These are phyloP conservation scores for Petrea volubilis DNA, from an alignment of 257 asterid species.

Conservation along the genomic window DNA sequence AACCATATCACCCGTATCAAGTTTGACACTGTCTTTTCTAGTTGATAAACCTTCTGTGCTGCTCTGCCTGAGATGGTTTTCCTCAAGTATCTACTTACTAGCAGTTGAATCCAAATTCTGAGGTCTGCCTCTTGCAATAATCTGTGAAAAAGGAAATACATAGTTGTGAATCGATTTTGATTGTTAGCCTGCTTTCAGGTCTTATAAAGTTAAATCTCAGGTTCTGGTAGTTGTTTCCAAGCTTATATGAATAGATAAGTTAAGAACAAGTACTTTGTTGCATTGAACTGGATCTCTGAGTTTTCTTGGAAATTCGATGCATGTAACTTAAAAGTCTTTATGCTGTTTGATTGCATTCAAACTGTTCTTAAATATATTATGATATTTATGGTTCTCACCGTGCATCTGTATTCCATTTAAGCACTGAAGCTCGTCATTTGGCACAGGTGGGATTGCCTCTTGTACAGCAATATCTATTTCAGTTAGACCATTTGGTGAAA, in stretches of 20 bases:
- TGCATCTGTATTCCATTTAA: background rate
- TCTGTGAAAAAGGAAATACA: background rate
- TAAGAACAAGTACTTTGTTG: background rate
- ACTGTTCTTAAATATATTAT: background rate
- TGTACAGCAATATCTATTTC: conserved; percentile 93
- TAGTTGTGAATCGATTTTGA: background rate
- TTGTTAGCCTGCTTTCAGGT: background rate
- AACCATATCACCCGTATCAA: background rate
- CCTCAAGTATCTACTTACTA: background rate
- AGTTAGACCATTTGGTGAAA: conserved; percentile 68
- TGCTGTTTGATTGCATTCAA: background rate
- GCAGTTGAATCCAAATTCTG: background rate
- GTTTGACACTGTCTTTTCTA: background rate
- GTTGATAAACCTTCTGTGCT: background rate
- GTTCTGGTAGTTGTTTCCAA: background rate
- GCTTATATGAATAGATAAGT: background rate
- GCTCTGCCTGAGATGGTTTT: background rate
- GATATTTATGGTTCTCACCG: background rate
- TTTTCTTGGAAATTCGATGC: background rate
- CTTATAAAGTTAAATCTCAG: background rate
- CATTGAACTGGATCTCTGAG: background rate
- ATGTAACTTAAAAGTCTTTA: background rate
- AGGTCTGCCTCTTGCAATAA: background rate
- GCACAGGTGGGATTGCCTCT: conserved; percentile 97
- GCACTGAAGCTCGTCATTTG: background rate